Evolutionary conservation across 2,329 filamentous ascomycete genomes (phyloP), one percentile per base, ranked within the genome.

Genomic region (Botryosphaeria agaves): DNA sequence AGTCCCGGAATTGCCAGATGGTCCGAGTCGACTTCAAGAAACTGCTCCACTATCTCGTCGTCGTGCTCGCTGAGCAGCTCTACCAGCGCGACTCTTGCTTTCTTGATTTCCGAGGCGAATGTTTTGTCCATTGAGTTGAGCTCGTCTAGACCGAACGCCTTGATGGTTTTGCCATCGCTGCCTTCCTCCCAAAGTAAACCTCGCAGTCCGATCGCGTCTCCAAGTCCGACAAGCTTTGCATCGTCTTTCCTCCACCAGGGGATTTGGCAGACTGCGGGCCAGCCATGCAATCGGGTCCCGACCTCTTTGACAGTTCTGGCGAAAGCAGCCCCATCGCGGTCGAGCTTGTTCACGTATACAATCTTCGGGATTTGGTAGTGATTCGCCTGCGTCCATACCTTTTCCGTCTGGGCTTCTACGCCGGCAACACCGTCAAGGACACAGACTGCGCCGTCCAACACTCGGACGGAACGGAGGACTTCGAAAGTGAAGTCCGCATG

Each of bases 401-500:
- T 77, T 50, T 98, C 89, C 0, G 89, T 95, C 49, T 95, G 89
- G 2, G 89, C 87, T 54, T 98, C 89, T 14, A 98, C 89, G 1
- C 84, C 84, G 36, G 87, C 84, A 21, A 93, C 84, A 0, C 81
- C 84, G 48, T 93, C 84, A 5, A 93, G 72, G 44, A 93, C 85
- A 45, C 83, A 92, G n/a, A 93, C 76, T 2, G 83, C 83, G 4
- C 84, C 84, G 47, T 93, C 84, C 0, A 93, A 65, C 19, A 93
- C 78, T 14, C 83, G 75, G 5, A 95, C 62, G 18, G 87, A 95
- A 8, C 89, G 73, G 40, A 94, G 69, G 2, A 95, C 89, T 51
- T 98, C 89, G 46, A 95, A 95, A 1, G 87, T 84, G 44, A 98
- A 98, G 51, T 98, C 89, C 14, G 91, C 85, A 48, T 98, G 89